phyloP scores from a whole-genome alignment of 2,329 filamentous ascomycete species.

The Coniochaeta hoffmannii region DNA sequence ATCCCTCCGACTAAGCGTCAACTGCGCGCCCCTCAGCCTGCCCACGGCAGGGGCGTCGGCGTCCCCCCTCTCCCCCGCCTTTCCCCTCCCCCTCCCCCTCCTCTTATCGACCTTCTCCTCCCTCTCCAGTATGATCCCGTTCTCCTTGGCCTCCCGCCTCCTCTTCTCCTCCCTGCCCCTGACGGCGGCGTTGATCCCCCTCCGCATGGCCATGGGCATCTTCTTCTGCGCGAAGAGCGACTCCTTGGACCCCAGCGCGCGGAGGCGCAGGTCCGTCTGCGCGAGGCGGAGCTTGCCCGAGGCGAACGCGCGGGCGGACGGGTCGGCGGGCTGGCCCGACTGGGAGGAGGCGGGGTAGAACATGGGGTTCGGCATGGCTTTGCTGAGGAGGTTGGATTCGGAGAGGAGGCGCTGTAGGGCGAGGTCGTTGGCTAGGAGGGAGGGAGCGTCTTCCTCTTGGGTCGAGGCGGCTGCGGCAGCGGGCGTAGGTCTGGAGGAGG shows the following conservation, averaged over 20 bases:
- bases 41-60: conserved; percentile 76
- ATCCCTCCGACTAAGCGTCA: conserved; percentile 73
- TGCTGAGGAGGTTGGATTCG: conserved; percentile 80
- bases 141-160: conserved; percentile 75
- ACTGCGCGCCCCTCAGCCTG: conserved; percentile 68
- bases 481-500: conserved; percentile 14
- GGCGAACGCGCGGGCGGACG: conserved; percentile 32
- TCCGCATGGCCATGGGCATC: conserved; percentile 83
- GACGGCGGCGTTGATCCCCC: conserved; percentile 71
- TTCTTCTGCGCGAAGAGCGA: conserved; percentile 72
- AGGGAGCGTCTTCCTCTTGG: conserved; percentile 50
- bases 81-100: conserved; percentile 25
- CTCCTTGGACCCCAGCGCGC: conserved; percentile 68
- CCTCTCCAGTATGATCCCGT: conserved; percentile 76
- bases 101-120: conserved; percentile 29
- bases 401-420: conserved; percentile 83
- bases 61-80: conserved; percentile 17
- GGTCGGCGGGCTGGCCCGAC: conserved; percentile 14
- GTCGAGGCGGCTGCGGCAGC: conserved; percentile 16
- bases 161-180: conserved; percentile 60
- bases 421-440: conserved; percentile 83
- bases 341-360: conserved; percentile 31
- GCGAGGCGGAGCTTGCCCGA: conserved; percentile 69
- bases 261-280: conserved; percentile 76
- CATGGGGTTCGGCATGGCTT: conserved; percentile 41